Evolutionary conservation across 805 yeast genomes (phyloP), one percentile per base, ranked within the genome.

Genomic region (Saturnispora bothae): DNA sequence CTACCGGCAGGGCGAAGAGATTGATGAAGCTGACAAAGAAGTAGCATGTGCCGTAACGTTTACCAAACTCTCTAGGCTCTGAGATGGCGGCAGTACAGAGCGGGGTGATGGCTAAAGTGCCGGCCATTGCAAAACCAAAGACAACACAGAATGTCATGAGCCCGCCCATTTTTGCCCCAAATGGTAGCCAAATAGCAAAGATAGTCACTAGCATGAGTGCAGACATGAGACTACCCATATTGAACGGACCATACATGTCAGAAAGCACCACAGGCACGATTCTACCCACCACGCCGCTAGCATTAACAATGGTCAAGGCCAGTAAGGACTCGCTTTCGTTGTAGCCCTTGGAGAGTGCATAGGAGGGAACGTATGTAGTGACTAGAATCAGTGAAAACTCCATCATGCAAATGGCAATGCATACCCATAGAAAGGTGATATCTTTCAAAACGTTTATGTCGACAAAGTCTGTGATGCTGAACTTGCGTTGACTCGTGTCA

Each of bases 31-130:
- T 46, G 28, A 66, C 62, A 36, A 63, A 60, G 40, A 68, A 74
- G 52, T 78, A 79, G 42, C 77, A 70, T 4, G 85, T 69, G 0
- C 89, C 88, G 48, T 76, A 82, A 18, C 80, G 57, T 47, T 72
- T 75, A n/a, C 89, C 89, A 48, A 79, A 78, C 40, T 77, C 73
- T 41, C 66, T 63, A 0, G 78, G 76, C 13, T 67, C 69, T 14
- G 78, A 70, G 20, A 82, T 73, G 33, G 71, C 69, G 0, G 82
- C 71, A 13, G 78, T 67, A 43, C 88, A 79, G 3, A 74, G 76
- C 0, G 89, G 85, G 0, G 81, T 70, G 36, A 81, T 50, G 1
- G 83, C 67, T 29, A 81, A 59, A 4, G 79, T 72, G 15, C 81
- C 70, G 3, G 84, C 76, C 25, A 72, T 64, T 40, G 70, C 66